These are phyloP conservation scores for Neonectria neomacrospora DNA, from an alignment of 2,329 filamentous ascomycete genomes.

Conservation along the genomic window DNA sequence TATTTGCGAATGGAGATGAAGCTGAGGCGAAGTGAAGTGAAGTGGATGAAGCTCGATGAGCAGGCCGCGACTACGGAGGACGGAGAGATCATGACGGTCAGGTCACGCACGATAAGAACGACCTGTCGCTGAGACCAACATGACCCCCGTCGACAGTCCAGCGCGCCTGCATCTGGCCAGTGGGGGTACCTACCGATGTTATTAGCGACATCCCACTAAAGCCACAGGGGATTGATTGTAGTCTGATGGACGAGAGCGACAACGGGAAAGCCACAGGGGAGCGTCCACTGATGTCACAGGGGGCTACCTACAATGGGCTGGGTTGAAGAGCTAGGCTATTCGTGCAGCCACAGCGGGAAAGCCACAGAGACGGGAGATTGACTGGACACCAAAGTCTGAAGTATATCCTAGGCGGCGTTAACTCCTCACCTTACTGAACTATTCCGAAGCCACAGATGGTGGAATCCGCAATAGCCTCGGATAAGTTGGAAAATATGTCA, in stretches of 20 bases:
- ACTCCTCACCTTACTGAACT: neutral
- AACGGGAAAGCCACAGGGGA: neutral
- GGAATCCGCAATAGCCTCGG: conserved; percentile 1
- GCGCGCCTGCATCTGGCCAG: conserved; percentile 4
- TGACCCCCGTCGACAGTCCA: too few relatives aligned
- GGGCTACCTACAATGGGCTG: too few relatives aligned
- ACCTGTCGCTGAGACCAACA: neutral
- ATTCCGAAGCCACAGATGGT: neutral
- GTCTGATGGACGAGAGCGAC: neutral
- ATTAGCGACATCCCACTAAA: conserved; percentile 2
- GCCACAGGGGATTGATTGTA: neutral
- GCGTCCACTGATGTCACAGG: neutral
- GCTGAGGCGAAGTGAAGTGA: neutral
- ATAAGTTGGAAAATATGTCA: neutral
- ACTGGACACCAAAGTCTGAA: neutral
- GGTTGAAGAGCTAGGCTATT: too few relatives aligned
- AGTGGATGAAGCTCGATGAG: neutral
- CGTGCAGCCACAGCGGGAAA: neutral
- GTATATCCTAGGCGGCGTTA: neutral
- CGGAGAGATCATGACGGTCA: conserved; percentile 1
- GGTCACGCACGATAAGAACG: conserved; percentile 4
- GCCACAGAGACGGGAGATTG: neutral
- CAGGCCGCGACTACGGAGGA: neutral
- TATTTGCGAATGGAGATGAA: neutral
- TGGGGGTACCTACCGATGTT: neutral